Evolutionary conservation across 305 asterid species (phyloP), one percentile per base, ranked within the genome.

Genomic region (Fraxinus sp.): DNA sequence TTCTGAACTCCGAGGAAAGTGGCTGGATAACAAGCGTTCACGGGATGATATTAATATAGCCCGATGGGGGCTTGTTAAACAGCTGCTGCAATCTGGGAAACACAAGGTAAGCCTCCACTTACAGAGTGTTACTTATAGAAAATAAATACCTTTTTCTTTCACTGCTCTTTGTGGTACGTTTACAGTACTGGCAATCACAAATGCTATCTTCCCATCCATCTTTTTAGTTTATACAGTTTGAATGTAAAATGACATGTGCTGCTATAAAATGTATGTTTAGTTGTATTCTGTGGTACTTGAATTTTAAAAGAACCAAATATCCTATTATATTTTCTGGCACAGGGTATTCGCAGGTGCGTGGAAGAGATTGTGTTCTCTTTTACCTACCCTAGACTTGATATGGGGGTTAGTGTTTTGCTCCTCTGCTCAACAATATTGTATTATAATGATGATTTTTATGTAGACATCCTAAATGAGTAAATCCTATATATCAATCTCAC

Each of bases 351-450:
- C 66, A 89, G 92, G 83, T 90, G 98, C 37, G 91, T 94, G 64
- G 94, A 94, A 88, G 98, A 96, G 89, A 93, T 96, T 81, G 93
- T 92, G 64, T 91, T 96, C 83, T 74, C 95, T 75, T 94, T 89
- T 83, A 94, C 97, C 85, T 96, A 93, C 86, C 98, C 98, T 46
- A 90, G 99, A 84, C 93, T 96, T 85, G 99, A 96, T 90, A 84
- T 89, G 94, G 98, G 93, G 97, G 99, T 96, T 77, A 59, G 86
- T 82, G 64, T 41, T 81, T 62, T 71, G 46, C 57, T 16, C 11
- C 83, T 71, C 86, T 76, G 75, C 49, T 77, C 78, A 74, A 76
- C 62, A 37, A n/a, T 70, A 28, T 32, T 35, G 11, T 72, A n/a
- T 26, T 8, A 3, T 26, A 37, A 37, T 81, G 28, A 39, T 72